Percentiles rank a stretch among this genome's conserved stretches.
Conservation (phyloP, 176 grass and related monocot genomes). For the Tillandsia leiboldiana region DNA sequence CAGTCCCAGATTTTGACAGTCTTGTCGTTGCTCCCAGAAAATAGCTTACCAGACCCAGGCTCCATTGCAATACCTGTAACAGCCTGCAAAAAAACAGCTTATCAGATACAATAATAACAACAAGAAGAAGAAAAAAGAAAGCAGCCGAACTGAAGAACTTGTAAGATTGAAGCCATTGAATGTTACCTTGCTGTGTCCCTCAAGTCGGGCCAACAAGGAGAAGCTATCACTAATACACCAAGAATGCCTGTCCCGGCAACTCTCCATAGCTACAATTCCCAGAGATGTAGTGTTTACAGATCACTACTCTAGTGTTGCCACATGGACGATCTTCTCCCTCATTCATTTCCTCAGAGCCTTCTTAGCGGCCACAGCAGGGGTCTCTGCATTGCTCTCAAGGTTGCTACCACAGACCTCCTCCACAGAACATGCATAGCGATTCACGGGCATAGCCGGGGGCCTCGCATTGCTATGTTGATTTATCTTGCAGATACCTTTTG, state of each 20-base stretch:
- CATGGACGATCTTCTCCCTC: constrained; percentile 45
- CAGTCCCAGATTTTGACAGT: too few relatives aligned
- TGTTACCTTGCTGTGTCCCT: constrained; percentile 60
- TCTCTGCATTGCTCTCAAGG: not conserved
- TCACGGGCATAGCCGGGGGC: not conserved
- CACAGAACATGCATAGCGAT: not conserved
- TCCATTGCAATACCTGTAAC: too few relatives aligned
- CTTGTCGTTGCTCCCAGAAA: too few relatives aligned
- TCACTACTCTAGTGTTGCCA: constrained; percentile 19
- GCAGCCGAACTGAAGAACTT: not conserved
- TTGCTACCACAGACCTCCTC: not conserved
- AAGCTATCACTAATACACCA: constrained; percentile 62
- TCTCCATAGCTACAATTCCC: constrained; percentile 69
- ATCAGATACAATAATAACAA: too few relatives aligned
- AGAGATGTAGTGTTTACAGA: constrained; percentile 53
- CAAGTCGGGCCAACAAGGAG: constrained; percentile 55
- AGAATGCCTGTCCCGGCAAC: constrained; percentile 53
- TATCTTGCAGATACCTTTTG: too few relatives aligned
- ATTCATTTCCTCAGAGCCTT: constrained; percentile 9
- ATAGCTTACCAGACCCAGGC: too few relatives aligned
- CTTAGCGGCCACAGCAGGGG: not conserved
- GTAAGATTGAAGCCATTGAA: constrained; percentile 13
- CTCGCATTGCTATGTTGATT: not conserved
- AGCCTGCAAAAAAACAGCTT: too few relatives aligned
- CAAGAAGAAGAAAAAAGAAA: too few relatives aligned